Base-by-base conservation (phyloP, 495 filamentous ascomycete genomes). In the Usnea hakonensis region DNA sequence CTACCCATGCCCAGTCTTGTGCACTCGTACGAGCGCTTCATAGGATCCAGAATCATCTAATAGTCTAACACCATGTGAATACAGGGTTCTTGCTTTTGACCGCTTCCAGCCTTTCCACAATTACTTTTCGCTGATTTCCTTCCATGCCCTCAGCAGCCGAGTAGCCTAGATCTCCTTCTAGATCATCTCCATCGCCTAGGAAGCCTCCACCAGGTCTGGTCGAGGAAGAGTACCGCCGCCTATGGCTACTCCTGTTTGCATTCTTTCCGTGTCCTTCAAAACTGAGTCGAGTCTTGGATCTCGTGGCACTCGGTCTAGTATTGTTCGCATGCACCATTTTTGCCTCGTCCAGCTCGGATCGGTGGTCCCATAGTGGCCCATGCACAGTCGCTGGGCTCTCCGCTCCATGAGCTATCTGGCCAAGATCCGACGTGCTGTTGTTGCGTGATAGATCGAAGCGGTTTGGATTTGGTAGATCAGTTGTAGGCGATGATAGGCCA, bases 61-160 rank as follows among this genome's bases (percentile, higher is more conserved):
- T n/a, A n/a, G n/a, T 66, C 58, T 81, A 97, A 81, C 95, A 98
- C 90, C 94, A 98, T 43, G 89, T 96, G 75, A 98, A 98, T 17
- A 98, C 90, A 19, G 94, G 94, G 72, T 95, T 94, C 73, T 87
- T 90, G 73, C 85, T 88, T 78, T 97, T 97, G 36, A 98, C 93
- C 55, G 91, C 87, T 78, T 97, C 94, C 58, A 98, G 71, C 68
- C 94, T 78, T 77, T 98, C 94, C 43, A 97, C 93, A 79, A 97
- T 97, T 44, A 98, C 95, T 74, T 91, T 92, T 63, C 91, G 82
- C 72, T 87, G 83, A 60, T 89, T 87, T 3, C 90, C 88, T 71
- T 96, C 91, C 87, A 91, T 89, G n/a, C 86, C 95, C 71, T 89
- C 88, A 1, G 91, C 92, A 14, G 90, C 95, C 11, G 91, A 90